Percentiles rank a stretch among this genome's conserved stretches.
Conservation (phyloP, 2,329 filamentous ascomycete genomes). For the Microsporum ferrugineum region DNA sequence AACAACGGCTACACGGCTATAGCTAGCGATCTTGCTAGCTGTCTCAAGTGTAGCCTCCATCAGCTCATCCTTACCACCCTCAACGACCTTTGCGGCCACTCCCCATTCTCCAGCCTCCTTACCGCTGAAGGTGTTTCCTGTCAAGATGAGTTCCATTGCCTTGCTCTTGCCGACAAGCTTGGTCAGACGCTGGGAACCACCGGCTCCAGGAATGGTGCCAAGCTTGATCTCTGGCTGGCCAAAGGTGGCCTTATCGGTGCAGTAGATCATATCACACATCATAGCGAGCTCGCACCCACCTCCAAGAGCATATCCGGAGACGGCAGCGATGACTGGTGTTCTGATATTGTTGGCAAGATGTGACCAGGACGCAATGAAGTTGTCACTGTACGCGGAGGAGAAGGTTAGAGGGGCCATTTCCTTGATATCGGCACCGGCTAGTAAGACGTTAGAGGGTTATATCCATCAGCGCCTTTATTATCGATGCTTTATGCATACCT, state of each 20-base stretch:
- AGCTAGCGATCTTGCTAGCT: constrained; percentile 78
- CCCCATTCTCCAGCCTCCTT: constrained; percentile 83
- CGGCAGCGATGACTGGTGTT: constrained; percentile 87
- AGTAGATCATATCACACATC: constrained; percentile 96
- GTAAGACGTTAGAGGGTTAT: constrained; percentile 4
- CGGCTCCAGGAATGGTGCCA: constrained; percentile 81
- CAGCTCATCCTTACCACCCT: constrained; percentile 61
- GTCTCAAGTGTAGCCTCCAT: constrained; percentile 71
- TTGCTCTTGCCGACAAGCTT: constrained; percentile 70
- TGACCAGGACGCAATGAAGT: constrained; percentile 95
- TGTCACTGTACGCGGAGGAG: constrained; percentile 69
- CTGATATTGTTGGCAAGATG: constrained; percentile 71
- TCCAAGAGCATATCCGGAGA: constrained; percentile 87
- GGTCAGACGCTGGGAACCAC: constrained; percentile 80
- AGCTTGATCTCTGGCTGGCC: constrained; percentile 97
- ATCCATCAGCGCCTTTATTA: neutral
- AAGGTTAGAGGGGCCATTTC: constrained; percentile 95
- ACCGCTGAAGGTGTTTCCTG: constrained; percentile 72
- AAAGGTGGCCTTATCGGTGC: constrained; percentile 73
- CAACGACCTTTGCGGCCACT: constrained; percentile 70
- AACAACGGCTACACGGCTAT: constrained; percentile 75
- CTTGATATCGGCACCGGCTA: constrained; percentile 92
- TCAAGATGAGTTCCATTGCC: constrained; percentile 86
- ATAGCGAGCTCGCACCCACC: constrained; percentile 94
- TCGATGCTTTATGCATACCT: constrained; percentile 22